Conservation (phyloP, 371 early-diverging fungal genomes). For the Apophysomyces trapeziformis region DNA sequence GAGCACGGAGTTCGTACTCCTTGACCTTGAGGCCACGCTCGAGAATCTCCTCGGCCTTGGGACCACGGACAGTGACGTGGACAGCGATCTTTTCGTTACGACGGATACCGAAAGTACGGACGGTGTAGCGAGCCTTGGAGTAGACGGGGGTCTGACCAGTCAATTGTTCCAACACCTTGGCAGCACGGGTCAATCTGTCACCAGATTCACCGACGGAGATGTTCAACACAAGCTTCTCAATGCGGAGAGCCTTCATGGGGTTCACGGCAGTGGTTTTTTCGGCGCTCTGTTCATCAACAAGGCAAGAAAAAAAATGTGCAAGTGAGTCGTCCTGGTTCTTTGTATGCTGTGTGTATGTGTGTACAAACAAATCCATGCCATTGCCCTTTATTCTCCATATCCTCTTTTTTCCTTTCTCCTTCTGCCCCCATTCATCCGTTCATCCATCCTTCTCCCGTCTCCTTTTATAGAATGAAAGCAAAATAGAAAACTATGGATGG, state of each 20-base stretch:
- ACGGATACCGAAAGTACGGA: slow-evolving; percentile 99
- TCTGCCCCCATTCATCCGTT: slow-evolving; percentile 12
- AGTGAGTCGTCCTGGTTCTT: slow-evolving; percentile 11
- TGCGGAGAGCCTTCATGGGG: slow-evolving; percentile 97
- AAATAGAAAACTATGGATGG: not conserved
- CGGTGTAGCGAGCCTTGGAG: slow-evolving; percentile 99
- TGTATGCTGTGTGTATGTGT: not conserved
- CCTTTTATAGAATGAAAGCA: not conserved
- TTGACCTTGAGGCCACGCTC: slow-evolving; percentile 99
- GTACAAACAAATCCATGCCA: not conserved
- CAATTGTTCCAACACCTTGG: slow-evolving; percentile 99
- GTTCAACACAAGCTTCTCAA: slow-evolving; percentile 99
- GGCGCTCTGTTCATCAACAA: slow-evolving; percentile 52
- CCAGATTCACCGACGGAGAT: slow-evolving; percentile 99
- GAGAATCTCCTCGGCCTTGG: slow-evolving; percentile 88
- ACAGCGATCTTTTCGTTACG: slow-evolving; percentile 99
- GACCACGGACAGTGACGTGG: slow-evolving; percentile 98
- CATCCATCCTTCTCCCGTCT: slow-evolving; percentile 13
- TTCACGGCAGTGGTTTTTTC: slow-evolving; percentile 74
- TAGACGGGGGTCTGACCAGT: slow-evolving; percentile 99
- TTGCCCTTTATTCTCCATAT: not conserved
- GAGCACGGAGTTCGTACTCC: slow-evolving; percentile 97
- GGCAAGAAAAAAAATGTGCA: not conserved
- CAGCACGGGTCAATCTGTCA: slow-evolving; percentile 99
- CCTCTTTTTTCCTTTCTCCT: not conserved